Conservation (phyloP, 192 early-diverging fungal species). For the Coemansia sp. region DNA sequence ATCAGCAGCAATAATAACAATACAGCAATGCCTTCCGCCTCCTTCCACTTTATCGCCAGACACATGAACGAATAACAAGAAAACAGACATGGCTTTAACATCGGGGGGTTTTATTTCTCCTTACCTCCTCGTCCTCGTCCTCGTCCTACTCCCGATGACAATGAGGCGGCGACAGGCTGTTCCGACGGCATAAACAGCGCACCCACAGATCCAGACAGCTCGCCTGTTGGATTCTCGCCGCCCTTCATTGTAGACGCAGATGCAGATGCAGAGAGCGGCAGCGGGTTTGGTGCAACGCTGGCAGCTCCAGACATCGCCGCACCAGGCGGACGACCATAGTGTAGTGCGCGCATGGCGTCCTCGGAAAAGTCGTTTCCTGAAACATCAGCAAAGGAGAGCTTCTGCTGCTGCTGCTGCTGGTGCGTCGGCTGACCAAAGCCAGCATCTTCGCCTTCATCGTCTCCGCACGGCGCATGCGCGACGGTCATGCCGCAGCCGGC, state of each 20-base stretch:
- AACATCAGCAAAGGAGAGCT: neutral
- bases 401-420: conserved; percentile 2
- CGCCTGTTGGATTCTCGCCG: neutral
- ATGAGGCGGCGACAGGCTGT: conserved; percentile 11
- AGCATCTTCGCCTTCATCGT: neutral
- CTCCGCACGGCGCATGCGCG: neutral
- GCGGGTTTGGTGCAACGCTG: neutral
- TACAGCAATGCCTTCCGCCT: neutral
- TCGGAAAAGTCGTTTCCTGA: neutral
- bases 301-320: neutral
- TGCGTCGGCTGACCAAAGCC: conserved; percentile 1
- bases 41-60: no score
- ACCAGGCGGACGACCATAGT: conserved; percentile 1
- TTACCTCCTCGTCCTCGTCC: neutral
- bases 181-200: conserved; percentile 52
- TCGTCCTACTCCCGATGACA: conserved; percentile 24
- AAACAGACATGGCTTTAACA: neutral
- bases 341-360: neutral
- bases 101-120: neutral
- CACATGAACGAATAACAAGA: neutral
- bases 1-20: neutral
- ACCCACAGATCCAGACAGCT: conserved; percentile 24
- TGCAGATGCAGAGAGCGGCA: neutral
- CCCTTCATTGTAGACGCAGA: conserved; percentile 2
- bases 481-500: conserved; percentile 1